A percentile compares a stretch with the other conserved stretches of the same genome.
phyloP scores from a whole-genome alignment of 495 filamentous ascomycete genomes.

The Aspergillus sclerotioniger region DNA sequence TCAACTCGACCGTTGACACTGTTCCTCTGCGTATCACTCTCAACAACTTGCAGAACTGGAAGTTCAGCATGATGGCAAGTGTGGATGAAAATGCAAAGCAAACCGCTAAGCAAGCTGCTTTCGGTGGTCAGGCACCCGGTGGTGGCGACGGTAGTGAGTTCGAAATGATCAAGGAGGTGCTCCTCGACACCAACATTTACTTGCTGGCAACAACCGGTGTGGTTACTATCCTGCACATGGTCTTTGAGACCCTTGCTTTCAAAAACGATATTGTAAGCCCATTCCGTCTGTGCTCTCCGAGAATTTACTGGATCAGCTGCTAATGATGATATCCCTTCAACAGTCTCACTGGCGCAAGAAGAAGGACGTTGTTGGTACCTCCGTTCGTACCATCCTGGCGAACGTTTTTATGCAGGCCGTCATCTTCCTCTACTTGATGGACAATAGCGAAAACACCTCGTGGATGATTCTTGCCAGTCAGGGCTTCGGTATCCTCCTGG shows the following conservation, averaged over 20 bases:
- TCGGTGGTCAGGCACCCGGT: conserved; percentile 61
- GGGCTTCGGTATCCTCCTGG: conserved; percentile 88
- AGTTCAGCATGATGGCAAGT: conserved; percentile 79
- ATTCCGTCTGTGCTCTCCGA: background rate
- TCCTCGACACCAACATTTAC: conserved; percentile 91
- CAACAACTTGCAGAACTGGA: conserved; percentile 82
- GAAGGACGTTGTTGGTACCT: conserved; percentile 97
- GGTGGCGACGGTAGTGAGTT: conserved; percentile 79
- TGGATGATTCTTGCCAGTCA: conserved; percentile 98
- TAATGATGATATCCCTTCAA: conserved; percentile 17
- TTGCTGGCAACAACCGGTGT: conserved; percentile 80
- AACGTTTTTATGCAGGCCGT: conserved; percentile 97
- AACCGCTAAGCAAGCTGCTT: conserved; percentile 66
- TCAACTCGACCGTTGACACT: conserved; percentile 86
- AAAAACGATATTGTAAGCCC: conserved; percentile 81
- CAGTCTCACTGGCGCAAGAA: conserved; percentile 94
- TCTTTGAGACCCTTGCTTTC: conserved; percentile 95
- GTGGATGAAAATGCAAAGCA: conserved; percentile 87
- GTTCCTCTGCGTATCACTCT: conserved; percentile 84
- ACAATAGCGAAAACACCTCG: conserved; percentile 94
- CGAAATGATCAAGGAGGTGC: conserved; percentile 91
- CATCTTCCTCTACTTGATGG: conserved; percentile 97
- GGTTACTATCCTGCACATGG: conserved; percentile 85
- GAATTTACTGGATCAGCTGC: background rate
- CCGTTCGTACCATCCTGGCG: conserved; percentile 90